Evolutionary conservation across 768 basidiomycete genomes (phyloP).

Genomic region (Sarcodon aspratus): DNA sequence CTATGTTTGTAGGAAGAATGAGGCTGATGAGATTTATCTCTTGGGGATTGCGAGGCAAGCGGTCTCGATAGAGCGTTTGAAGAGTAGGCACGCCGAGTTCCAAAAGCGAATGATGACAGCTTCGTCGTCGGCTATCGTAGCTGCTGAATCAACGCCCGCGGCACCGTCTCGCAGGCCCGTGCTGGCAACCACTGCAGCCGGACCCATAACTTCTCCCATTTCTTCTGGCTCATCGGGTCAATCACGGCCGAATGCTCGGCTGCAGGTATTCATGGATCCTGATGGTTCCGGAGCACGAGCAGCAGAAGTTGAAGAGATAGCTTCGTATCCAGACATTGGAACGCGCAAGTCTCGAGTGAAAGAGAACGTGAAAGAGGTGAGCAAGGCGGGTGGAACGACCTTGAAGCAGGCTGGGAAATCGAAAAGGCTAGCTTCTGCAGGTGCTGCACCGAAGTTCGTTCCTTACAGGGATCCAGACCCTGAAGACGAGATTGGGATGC

Average conservation of each 20-base stretch:
- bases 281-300: conserved; percentile 36
- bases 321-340: conserved; percentile 62
- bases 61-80: conserved; percentile 68
- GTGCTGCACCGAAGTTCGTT: conserved; percentile 42
- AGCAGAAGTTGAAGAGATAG: conserved; percentile 24
- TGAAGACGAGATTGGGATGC: conserved; percentile 9
- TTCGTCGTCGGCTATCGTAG: conserved; percentile 20
- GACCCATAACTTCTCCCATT: conserved; percentile 18
- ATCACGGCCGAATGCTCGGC: conserved; percentile 39
- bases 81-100: conserved; percentile 73
- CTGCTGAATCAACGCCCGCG: conserved; percentile 18
- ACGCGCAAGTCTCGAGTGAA: conserved; percentile 71
- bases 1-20: conserved; percentile 45
- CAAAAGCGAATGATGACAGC: conserved; percentile 79
- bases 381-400: conserved; percentile 57
- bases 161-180: conserved; percentile 27
- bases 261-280: conserved; percentile 70
- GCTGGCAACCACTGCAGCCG: conserved; percentile 27
- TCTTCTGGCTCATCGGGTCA: conserved; percentile 15
- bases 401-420: conserved; percentile 50
- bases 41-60: conserved; percentile 83
- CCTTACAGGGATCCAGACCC: conserved; percentile 55
- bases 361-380: conserved; percentile 64
- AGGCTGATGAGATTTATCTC: conserved; percentile 85
- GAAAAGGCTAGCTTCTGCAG: conserved; percentile 36